phyloP scores from a whole-genome alignment of 768 basidiomycete species.

The Hericium rajendrae region DNA sequence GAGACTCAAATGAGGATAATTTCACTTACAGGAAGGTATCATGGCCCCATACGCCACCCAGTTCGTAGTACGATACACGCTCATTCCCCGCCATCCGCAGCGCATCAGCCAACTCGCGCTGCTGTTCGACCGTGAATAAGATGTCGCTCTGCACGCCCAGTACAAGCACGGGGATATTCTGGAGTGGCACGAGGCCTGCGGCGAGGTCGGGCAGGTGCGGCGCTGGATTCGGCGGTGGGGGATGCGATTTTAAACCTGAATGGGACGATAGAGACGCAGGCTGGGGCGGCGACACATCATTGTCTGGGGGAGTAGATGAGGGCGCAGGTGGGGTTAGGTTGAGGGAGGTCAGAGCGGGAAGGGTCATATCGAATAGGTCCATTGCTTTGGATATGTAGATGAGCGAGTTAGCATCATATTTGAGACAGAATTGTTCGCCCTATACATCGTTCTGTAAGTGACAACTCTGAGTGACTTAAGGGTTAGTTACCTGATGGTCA shows the following conservation, averaged over 20 bases:
- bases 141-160: slow-evolving; percentile 97
- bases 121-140: slow-evolving; percentile 94
- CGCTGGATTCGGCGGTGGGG: slow-evolving; percentile 62
- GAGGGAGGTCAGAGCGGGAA: slow-evolving; percentile 61
- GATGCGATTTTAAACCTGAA: slow-evolving; percentile 30
- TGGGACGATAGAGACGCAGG: background rate
- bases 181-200: slow-evolving; percentile 65
- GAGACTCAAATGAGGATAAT: background rate
- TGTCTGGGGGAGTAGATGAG: slow-evolving; percentile 12
- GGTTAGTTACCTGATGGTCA: slow-evolving; percentile 61
- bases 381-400: slow-evolving; percentile 99
- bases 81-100: slow-evolving; percentile 84
- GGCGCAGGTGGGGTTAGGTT: slow-evolving; percentile 32
- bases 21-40: slow-evolving; percentile 72
- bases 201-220: slow-evolving; percentile 72
- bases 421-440: slow-evolving; percentile 95
- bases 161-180: slow-evolving; percentile 71
- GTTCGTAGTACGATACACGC: slow-evolving; percentile 89
- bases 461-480: background rate
- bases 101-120: slow-evolving; percentile 89
- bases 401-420: slow-evolving; percentile 98
- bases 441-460: slow-evolving; percentile 31
- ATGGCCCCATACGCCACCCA: slow-evolving; percentile 99
- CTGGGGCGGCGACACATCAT: slow-evolving; percentile 42
- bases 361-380: slow-evolving; percentile 96